phyloP scores from a whole-genome alignment of 768 basidiomycete species.

The Mycena latifolia region DNA sequence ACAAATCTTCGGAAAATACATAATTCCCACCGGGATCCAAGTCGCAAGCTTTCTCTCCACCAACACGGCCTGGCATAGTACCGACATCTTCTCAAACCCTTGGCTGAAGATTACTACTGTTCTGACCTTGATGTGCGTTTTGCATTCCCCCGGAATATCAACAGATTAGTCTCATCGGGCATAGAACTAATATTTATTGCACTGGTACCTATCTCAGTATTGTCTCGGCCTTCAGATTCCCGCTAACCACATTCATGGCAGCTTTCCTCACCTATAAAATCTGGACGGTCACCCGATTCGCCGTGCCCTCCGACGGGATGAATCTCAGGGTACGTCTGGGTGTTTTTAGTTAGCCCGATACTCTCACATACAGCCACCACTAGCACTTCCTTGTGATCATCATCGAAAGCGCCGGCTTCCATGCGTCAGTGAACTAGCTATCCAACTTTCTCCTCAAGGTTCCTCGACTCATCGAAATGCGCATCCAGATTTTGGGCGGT shows the following conservation, averaged over 20 bases:
- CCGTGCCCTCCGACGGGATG: neutral
- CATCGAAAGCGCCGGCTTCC: conserved; percentile 24
- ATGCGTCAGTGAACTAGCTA: conserved; percentile 13
- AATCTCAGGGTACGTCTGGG: conserved; percentile 8
- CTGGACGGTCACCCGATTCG: conserved; percentile 4
- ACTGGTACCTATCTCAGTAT: neutral
- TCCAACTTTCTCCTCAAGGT: neutral
- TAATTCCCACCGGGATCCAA: neutral
- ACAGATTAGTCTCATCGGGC: neutral
- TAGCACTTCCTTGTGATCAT: conserved; percentile 28
- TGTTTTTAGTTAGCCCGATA: neutral
- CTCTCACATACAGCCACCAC: neutral
- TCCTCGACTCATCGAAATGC: too few relatives aligned
- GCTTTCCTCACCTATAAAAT: conserved; percentile 19
- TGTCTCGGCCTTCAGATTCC: neutral
- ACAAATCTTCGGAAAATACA: neutral
- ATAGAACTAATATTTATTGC: conserved; percentile 24
- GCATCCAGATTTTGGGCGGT: conserved; percentile 2
- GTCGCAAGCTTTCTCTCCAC: neutral
- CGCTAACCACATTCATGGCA: too few relatives aligned
- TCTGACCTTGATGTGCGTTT: conserved; percentile 11
- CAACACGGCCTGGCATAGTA: neutral
- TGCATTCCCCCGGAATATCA: neutral
- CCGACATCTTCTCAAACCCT: conserved; percentile 6
- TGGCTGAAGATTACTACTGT: neutral